A percentile compares a stretch with the other conserved stretches of the same genome.
Conservation (phyloP, 1,284 basidiomycete species). For the Naganishia liquefaciens region DNA sequence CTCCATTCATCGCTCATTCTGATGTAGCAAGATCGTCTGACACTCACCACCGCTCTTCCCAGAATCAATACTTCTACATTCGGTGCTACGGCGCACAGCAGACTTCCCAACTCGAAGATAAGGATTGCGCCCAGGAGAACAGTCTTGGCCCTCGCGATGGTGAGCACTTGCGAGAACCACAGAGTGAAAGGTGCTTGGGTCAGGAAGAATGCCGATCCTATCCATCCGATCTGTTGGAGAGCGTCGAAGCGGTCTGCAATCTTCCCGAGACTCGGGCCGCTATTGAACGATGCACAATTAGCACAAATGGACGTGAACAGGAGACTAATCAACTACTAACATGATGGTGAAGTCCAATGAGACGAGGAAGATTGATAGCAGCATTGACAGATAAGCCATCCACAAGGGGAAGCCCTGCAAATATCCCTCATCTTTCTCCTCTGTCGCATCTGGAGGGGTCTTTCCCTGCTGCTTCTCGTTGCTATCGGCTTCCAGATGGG, state of each 20-base stretch:
- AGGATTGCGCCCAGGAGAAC: conserved; percentile 56
- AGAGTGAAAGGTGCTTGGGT: conserved; percentile 54
- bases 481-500: background rate
- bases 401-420: conserved; percentile 40
- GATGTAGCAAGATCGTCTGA: background rate
- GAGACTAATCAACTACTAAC: conserved; percentile 33
- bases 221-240: conserved; percentile 50
- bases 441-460: background rate
- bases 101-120: conserved; percentile 57
- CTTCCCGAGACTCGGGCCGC: conserved; percentile 15
- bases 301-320: conserved; percentile 24
- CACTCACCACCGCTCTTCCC: conserved; percentile 54
- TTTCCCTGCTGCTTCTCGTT: background rate
- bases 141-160: conserved; percentile 55
- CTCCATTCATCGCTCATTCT: too few species aligned
- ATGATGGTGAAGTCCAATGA: conserved; percentile 47
- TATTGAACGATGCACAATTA: conserved; percentile 5
- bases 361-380: conserved; percentile 50
- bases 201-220: conserved; percentile 56
- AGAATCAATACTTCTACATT: conserved; percentile 56
- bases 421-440: conserved; percentile 6
- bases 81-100: conserved; percentile 59
- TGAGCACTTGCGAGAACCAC: conserved; percentile 54
- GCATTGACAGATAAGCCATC: conserved; percentile 44
- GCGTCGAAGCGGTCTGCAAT: conserved; percentile 23